phyloP scores from a whole-genome alignment of 164 flowering plant species.

The Brasenia schreberi region DNA sequence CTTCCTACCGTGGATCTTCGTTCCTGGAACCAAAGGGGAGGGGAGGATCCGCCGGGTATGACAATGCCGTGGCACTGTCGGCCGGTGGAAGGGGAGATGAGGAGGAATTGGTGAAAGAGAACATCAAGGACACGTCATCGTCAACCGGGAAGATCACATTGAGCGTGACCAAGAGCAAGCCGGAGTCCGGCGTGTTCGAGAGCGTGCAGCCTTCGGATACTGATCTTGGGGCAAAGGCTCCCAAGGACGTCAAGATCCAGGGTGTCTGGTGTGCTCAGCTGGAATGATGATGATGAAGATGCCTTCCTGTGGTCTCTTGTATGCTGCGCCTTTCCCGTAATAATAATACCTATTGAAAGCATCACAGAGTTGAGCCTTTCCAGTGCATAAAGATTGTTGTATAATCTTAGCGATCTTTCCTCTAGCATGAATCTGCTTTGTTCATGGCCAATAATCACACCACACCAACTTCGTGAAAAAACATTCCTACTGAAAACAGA shows the following conservation, averaged over 20 bases:
- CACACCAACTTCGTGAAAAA: too few species aligned
- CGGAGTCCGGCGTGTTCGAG: slow-evolving; percentile 85
- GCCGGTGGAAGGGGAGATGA: slow-evolving; percentile 99
- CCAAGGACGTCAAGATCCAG: slow-evolving; percentile 92
- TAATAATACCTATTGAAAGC: too few species aligned
- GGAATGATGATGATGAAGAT: slow-evolving; percentile 18
- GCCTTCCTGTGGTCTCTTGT: too few species aligned
- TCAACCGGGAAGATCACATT: slow-evolving; percentile 67
- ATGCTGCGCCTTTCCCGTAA: too few species aligned
- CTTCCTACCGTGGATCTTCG: slow-evolving; percentile 87
- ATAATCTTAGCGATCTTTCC: too few species aligned
- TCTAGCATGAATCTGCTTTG: too few species aligned
- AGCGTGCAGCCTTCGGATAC: slow-evolving; percentile 95
- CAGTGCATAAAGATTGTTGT: too few species aligned
- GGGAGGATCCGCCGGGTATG: slow-evolving; percentile 92
- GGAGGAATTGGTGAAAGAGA: slow-evolving; percentile 83
- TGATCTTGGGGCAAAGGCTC: slow-evolving; percentile 83
- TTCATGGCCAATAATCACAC: too few species aligned
- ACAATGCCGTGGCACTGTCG: slow-evolving; percentile 87
- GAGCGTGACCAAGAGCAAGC: slow-evolving; percentile 72
- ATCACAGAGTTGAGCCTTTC: too few species aligned
- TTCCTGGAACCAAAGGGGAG: slow-evolving; percentile 99
- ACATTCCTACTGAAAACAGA: too few species aligned
- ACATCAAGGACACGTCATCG: slow-evolving; percentile 49
- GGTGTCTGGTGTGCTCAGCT: slow-evolving; percentile 97